Base-by-base conservation (phyloP, 345 rosid species). In the Pistacia vera region DNA sequence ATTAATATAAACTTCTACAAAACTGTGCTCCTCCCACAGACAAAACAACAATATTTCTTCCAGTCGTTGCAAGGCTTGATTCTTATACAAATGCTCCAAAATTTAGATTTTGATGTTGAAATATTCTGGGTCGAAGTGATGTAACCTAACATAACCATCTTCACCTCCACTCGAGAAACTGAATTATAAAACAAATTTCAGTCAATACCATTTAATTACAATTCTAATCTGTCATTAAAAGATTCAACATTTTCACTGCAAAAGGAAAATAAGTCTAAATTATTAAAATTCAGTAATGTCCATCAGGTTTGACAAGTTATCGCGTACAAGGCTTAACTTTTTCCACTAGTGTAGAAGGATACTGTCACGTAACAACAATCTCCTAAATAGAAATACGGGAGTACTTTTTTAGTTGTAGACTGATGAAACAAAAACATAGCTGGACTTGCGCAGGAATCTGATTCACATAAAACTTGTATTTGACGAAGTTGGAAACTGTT, bases 161-260 rank as follows among this genome's bases (percentile, higher is more conserved):
- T 96, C 99, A 33, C 98, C 99, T 73, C 98, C 99, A 74, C 97
- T 93, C 1, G 99, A 87, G 86, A 96, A 96, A 82, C 99, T 96
- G 79, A 59, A 41, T 62, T 55, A 28, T 25, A 71, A 60, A 71
- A 35, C 18, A 2, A 66, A 12, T 44, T 46, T 14, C 44, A 66
- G 46, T 71, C 48, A 36, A 36, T 38, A 18, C 10, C 36, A 44
- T 30, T 35, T 33, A 25, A 70, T 16, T 30, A 30, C 72, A 20
- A 57, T 13, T 9, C 3, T n/a, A 28, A 4, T 59, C n/a, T n/a
- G 16, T 55, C 30, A 10, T 58, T n/a, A 3, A 59, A 13, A 14
- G 65, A n/a, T 35, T 22, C 48, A 18, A 63, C 35, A 61, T 1
- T 4, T 51, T 51, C 2, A 51, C 55, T 12, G 3, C 2, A 51